These are phyloP conservation scores for Ammopiptanthus mongolicus DNA, from an alignment of 306 rosid genomes.

Conservation along the genomic window DNA sequence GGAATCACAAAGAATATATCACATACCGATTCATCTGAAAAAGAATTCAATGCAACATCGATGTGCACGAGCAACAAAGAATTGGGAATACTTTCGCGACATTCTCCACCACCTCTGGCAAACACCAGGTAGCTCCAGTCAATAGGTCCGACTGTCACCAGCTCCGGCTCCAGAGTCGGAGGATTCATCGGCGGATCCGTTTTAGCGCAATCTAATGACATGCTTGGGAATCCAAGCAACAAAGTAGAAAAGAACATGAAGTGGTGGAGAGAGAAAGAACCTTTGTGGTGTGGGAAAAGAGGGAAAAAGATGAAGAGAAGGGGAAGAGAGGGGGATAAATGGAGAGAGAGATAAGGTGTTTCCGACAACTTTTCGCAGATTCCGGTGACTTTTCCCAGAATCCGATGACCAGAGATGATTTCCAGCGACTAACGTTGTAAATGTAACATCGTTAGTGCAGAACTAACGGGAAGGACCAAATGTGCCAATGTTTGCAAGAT, in stretches of 20 bases:
- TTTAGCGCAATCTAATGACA: slow-evolving; percentile 20
- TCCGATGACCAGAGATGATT: too few species aligned
- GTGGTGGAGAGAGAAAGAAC: too few species aligned
- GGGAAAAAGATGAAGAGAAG: too few species aligned
- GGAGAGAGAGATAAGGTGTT: too few species aligned
- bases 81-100: slow-evolving; percentile 80
- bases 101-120: slow-evolving; percentile 92
- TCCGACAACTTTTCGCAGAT: too few species aligned
- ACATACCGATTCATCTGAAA: slow-evolving; percentile 60
- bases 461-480: too few species aligned
- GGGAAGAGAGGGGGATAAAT: too few species aligned
- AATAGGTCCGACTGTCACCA: neutral
- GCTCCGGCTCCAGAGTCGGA: slow-evolving; percentile 11
- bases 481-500: too few species aligned
- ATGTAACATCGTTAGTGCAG: too few species aligned
- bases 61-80: slow-evolving; percentile 51
- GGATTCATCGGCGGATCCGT: slow-evolving; percentile 30
- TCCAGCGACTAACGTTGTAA: too few species aligned
- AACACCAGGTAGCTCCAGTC: slow-evolving; percentile 39
- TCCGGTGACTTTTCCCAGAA: too few species aligned
- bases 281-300: too few species aligned
- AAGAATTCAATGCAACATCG: slow-evolving; percentile 48
- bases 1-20: slow-evolving; percentile 22
- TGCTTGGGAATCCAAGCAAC: slow-evolving; percentile 57
- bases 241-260: slow-evolving; percentile 70